A percentile compares a stretch with the other conserved stretches of the same genome.
Evolutionary conservation across 2,329 filamentous ascomycete species (phyloP).

Genomic region (Paraconiothyrium sp.): DNA sequence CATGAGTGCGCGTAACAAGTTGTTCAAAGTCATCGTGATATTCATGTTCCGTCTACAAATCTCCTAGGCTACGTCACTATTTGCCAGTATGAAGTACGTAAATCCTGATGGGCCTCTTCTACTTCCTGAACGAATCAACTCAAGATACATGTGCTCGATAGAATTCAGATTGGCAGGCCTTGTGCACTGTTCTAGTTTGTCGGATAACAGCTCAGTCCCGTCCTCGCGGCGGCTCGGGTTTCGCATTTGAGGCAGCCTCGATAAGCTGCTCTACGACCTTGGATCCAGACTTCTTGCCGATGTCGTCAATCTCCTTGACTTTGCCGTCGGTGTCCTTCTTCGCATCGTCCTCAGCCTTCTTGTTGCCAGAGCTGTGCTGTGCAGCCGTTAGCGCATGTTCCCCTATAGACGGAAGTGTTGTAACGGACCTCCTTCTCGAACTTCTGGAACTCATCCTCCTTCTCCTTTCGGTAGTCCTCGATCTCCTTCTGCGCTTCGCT

Average conservation of each 20-base stretch:
- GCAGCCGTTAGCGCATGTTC: slow-evolving; percentile 27
- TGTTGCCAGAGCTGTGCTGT: slow-evolving; percentile 92
- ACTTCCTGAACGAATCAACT: not conserved
- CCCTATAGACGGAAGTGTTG: not conserved
- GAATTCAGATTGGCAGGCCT: not conserved
- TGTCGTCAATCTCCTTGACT: slow-evolving; percentile 81
- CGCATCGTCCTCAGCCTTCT: slow-evolving; percentile 74
- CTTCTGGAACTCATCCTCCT: slow-evolving; percentile 94
- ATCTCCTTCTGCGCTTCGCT: slow-evolving; percentile 98
- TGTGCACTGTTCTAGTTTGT: not conserved
- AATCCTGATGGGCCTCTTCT: not conserved
- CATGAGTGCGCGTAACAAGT: too few species aligned
- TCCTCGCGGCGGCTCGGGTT: slow-evolving; percentile 70
- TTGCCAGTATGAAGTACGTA: not conserved
- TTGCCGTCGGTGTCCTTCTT: slow-evolving; percentile 82
- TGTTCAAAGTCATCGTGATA: slow-evolving; percentile 7
- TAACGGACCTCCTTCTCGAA: slow-evolving; percentile 79
- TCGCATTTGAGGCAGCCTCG: slow-evolving; percentile 83
- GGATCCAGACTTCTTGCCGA: slow-evolving; percentile 80
- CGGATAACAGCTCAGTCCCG: slow-evolving; percentile 9
- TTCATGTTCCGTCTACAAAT: slow-evolving; percentile 10
- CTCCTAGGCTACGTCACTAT: not conserved
- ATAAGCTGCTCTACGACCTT: slow-evolving; percentile 86
- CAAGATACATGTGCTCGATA: not conserved
- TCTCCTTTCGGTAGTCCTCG: slow-evolving; percentile 86